Evolutionary conservation across 495 filamentous ascomycete genomes (phyloP), one percentile per base, ranked within the genome.

Genomic region (Aspergillus haitiensis): DNA sequence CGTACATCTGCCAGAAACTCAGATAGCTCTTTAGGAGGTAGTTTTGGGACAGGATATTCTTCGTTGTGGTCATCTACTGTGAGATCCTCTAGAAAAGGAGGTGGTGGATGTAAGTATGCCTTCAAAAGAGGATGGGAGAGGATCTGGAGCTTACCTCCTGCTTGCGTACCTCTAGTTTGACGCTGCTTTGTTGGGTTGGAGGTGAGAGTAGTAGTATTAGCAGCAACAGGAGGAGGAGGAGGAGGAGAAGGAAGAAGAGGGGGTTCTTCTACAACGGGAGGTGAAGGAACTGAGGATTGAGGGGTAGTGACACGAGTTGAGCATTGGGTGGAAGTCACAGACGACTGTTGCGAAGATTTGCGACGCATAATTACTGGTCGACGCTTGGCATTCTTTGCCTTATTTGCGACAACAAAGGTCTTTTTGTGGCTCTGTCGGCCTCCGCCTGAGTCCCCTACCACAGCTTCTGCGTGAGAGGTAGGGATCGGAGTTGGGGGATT

Each of bases 281-380:
- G 15, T 27, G 21, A 35, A 7, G 47, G 39, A 15, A 40, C 42
- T 6, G 51, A 16, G 31, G 61, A 57, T 18, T 47, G 6, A 7
- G 60, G 63, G 48, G 64, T 72, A 47, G 31, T 61, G 45, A 58
- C 60, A 33, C 55, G 65, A 8, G 45, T 62, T 34, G 39, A 59
- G 36, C 44, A 48, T 31, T 45, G 39, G 12, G 60, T 33, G 18
- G 34, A 8, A 44, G 53, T 18, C 40, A 53, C 52, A 15, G 64
- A 64, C 11, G 58, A 64, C 56, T 60, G 56, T 36, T 67, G 77
- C 12, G 76, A 77, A 11, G 78, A 79, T 56, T 76, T 79, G 62
- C 74, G 74, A 31, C 78, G 72, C 55, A 70, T 71, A 33, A 78
- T 60, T 2, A 73, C 64, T 7, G 78, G 78, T 8, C 77, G 78